Percentiles rank a stretch among this genome's conserved stretches.
phyloP scores from a whole-genome alignment of 2,329 filamentous ascomycete genomes.

The Aspergillus sp. region DNA sequence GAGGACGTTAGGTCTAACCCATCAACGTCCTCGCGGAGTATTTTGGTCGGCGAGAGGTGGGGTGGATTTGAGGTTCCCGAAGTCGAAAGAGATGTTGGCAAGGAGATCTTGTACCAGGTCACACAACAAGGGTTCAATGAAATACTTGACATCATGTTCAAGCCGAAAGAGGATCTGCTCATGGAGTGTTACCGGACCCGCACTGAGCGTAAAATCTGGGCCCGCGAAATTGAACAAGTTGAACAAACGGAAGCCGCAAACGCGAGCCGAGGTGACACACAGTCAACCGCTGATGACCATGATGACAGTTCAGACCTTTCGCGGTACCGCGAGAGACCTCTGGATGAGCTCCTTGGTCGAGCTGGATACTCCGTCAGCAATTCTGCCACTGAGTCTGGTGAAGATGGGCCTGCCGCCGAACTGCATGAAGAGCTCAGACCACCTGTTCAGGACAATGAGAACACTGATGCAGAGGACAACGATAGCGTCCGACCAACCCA shows the following conservation, averaged over 20 bases:
- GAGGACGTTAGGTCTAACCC: constrained; percentile 65
- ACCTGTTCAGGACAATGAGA: constrained; percentile 22
- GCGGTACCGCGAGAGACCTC: constrained; percentile 35
- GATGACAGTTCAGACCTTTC: constrained; percentile 28
- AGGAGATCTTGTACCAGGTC: constrained; percentile 86
- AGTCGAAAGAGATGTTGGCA: constrained; percentile 78
- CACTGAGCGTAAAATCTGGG: constrained; percentile 58
- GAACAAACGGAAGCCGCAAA: constrained; percentile 32
- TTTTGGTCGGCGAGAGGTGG: constrained; percentile 68
- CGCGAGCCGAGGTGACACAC: constrained; percentile 7
- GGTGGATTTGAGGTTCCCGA: constrained; percentile 76
- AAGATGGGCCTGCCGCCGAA: constrained; percentile 23
- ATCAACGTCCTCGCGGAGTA: constrained; percentile 69
- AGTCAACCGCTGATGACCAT: constrained; percentile 24
- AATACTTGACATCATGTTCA: constrained; percentile 83
- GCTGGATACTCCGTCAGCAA: constrained; percentile 40
- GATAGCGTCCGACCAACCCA: constrained; percentile 24
- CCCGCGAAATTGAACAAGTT: constrained; percentile 42
- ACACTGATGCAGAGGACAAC: constrained; percentile 8
- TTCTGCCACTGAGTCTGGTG: constrained; percentile 21
- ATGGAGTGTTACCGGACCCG: constrained; percentile 66
- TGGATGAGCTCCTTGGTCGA: constrained; percentile 45
- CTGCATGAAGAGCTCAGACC: constrained; percentile 16
- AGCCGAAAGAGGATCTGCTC: constrained; percentile 73
- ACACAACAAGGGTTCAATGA: constrained; percentile 94